These are phyloP conservation scores for Spathaspora passalidarum DNA, from an alignment of 805 yeast species.

Conservation along the genomic window DNA sequence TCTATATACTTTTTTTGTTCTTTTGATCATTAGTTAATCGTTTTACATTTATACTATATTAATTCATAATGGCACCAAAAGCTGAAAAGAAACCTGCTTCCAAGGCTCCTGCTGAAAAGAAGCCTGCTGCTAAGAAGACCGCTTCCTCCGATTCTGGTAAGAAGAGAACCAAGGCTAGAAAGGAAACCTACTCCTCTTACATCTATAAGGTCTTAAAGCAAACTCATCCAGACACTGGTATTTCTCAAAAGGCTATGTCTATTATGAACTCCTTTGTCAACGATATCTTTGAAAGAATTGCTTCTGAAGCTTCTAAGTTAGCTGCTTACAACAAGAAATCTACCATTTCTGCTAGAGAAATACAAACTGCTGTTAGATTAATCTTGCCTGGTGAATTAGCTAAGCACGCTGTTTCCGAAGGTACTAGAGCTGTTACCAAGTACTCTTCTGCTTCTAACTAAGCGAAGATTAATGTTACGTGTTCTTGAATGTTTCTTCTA, in stretches of 20 bases:
- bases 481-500: background rate
- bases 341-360: slow-evolving; percentile 96
- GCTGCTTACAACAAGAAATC: slow-evolving; percentile 99
- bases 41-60: background rate
- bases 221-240: slow-evolving; percentile 99
- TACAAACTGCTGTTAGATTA: slow-evolving; percentile 97
- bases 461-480: background rate
- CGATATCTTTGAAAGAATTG: slow-evolving; percentile 97
- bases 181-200: slow-evolving; percentile 97
- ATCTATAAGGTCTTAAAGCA: slow-evolving; percentile 98
- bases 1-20: background rate
- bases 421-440: slow-evolving; percentile 97
- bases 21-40: background rate
- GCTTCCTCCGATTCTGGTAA: slow-evolving; percentile 73
- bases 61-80: slow-evolving; percentile 58
- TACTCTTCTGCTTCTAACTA: slow-evolving; percentile 68
- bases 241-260: slow-evolving; percentile 97
- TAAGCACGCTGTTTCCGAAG: slow-evolving; percentile 97
- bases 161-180: slow-evolving; percentile 94
- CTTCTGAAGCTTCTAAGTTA: slow-evolving; percentile 95
- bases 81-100: slow-evolving; percentile 83
- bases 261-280: slow-evolving; percentile 98
- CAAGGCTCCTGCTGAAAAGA: slow-evolving; percentile 96
- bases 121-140: slow-evolving; percentile 86
- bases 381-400: slow-evolving; percentile 98